phyloP scores from a whole-genome alignment of 164 flowering plant species.

The Annona cherimola region DNA sequence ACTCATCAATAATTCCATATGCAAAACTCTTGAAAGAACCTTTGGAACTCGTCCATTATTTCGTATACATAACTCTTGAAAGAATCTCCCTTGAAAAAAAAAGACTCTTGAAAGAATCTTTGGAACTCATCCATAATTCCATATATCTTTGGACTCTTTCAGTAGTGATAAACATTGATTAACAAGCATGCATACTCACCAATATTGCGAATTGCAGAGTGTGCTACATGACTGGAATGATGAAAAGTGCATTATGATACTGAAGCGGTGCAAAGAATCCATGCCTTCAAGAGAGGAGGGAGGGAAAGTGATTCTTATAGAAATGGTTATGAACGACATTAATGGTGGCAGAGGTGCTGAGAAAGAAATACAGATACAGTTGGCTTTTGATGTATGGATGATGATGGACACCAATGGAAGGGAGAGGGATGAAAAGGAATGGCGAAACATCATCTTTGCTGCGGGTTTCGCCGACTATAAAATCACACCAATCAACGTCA shows the following conservation, averaged over 20 bases:
- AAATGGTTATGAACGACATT: slow-evolving; percentile 19
- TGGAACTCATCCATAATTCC: too few relatives aligned
- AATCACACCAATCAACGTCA: background rate
- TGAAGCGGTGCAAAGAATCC: slow-evolving; percentile 38
- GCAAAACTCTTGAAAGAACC: too few relatives aligned
- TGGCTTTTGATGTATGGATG: slow-evolving; percentile 13
- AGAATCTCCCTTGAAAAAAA: too few relatives aligned
- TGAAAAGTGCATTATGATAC: slow-evolving; percentile 34
- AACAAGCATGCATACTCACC: too few relatives aligned
- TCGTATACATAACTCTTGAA: too few relatives aligned
- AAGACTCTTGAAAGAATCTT: too few relatives aligned
- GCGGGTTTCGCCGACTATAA: slow-evolving; percentile 2
- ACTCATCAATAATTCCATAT: too few relatives aligned
- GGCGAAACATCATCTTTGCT: too few relatives aligned
- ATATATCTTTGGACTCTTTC: too few relatives aligned
- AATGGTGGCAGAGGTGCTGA: background rate
- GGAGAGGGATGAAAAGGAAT: slow-evolving; percentile 16
- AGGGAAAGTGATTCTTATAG: slow-evolving; percentile 48
- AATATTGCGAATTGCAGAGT: background rate
- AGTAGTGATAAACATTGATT: too few relatives aligned
- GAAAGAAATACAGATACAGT: slow-evolving; percentile 27
- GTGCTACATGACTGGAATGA: slow-evolving; percentile 34
- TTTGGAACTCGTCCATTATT: too few relatives aligned
- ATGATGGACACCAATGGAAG: slow-evolving; percentile 21
- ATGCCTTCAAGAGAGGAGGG: slow-evolving; percentile 15